These are phyloP conservation scores for Colletotrichum costaricense DNA, from an alignment of 2,329 filamentous ascomycete genomes.

Conservation along the genomic window DNA sequence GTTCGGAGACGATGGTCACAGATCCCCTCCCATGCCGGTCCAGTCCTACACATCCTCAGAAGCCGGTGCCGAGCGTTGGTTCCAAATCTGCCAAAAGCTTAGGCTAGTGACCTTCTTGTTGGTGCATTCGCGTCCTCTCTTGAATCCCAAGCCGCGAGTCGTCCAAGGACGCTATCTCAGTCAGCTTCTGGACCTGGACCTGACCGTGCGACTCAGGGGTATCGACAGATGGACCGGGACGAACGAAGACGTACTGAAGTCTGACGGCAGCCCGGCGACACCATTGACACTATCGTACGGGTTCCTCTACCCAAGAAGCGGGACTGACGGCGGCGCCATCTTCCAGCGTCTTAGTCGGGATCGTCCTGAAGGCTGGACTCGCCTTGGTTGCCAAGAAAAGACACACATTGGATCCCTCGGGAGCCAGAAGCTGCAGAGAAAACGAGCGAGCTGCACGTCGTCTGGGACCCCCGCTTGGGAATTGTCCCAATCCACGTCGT, in stretches of 20 bases:
- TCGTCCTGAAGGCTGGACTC: constrained; percentile 8
- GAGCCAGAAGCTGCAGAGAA: constrained; percentile 29
- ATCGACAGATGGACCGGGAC: constrained; percentile 4
- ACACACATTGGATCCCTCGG: constrained; percentile 2
- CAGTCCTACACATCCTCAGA: neutral
- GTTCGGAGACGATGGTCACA: neutral
- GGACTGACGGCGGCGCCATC: constrained; percentile 17
- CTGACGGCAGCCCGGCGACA: constrained; percentile 12
- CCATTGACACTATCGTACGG: constrained; percentile 16
- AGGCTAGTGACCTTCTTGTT: constrained; percentile 9
- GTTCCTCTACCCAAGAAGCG: constrained; percentile 14
- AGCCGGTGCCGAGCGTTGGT: neutral
- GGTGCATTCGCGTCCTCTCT: neutral
- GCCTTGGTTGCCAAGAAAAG: constrained; percentile 18
- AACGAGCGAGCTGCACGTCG: constrained; percentile 25
- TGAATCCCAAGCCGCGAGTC: constrained; percentile 9
- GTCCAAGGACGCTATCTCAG: constrained; percentile 12
- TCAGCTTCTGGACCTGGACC: constrained; percentile 11
- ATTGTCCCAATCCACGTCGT: constrained; percentile 14
- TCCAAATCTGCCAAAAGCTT: neutral
- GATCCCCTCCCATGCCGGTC: neutral
- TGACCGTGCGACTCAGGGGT: constrained; percentile 21
- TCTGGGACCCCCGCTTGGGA: constrained; percentile 16
- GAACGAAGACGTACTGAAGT: neutral
- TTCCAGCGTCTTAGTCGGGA: constrained; percentile 4